Evolutionary conservation across 2,329 filamentous ascomycete genomes (phyloP).

Genomic region (Aspergillus sp.): DNA sequence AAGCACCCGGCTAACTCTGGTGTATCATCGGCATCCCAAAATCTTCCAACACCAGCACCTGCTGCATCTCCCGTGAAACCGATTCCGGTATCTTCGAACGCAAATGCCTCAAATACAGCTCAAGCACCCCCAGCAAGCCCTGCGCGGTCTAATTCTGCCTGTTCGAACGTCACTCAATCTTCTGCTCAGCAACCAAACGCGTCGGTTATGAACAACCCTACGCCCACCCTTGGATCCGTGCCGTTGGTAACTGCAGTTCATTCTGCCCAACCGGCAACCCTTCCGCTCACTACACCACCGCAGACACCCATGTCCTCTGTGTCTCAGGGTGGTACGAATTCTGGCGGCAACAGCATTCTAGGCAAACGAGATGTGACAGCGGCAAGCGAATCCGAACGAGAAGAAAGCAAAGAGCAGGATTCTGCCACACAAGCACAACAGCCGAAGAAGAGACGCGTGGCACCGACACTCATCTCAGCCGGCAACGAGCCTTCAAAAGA

Average conservation of each 20-base stretch:
- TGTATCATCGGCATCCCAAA: slow-evolving; percentile 56
- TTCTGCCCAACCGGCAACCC: slow-evolving; percentile 45
- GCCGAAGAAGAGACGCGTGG: slow-evolving; percentile 66
- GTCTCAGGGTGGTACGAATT: slow-evolving; percentile 51
- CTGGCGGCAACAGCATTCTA: slow-evolving; percentile 50
- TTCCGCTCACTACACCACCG: slow-evolving; percentile 83
- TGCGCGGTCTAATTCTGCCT: slow-evolving; percentile 78
- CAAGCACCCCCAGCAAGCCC: slow-evolving; percentile 66
- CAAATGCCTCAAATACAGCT: slow-evolving; percentile 40
- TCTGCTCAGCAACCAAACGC: slow-evolving; percentile 37
- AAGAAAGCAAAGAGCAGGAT: slow-evolving; percentile 38
- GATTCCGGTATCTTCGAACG: slow-evolving; percentile 56
- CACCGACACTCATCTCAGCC: slow-evolving; percentile 57
- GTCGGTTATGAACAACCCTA: slow-evolving; percentile 67
- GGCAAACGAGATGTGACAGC: slow-evolving; percentile 45
- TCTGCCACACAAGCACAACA: slow-evolving; percentile 35
- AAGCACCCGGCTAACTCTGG: slow-evolving; percentile 33
- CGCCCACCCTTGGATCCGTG: slow-evolving; percentile 71
- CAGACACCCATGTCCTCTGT: slow-evolving; percentile 65
- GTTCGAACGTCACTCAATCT: slow-evolving; percentile 65
- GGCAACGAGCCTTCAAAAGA: slow-evolving; percentile 1
- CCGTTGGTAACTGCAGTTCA: slow-evolving; percentile 72
- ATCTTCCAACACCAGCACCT: slow-evolving; percentile 65
- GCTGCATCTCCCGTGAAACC: slow-evolving; percentile 52
- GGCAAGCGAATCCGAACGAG: slow-evolving; percentile 41